These are phyloP conservation scores for Pleurotus giganteus DNA, from an alignment of 768 basidiomycete genomes.

Conservation along the genomic window DNA sequence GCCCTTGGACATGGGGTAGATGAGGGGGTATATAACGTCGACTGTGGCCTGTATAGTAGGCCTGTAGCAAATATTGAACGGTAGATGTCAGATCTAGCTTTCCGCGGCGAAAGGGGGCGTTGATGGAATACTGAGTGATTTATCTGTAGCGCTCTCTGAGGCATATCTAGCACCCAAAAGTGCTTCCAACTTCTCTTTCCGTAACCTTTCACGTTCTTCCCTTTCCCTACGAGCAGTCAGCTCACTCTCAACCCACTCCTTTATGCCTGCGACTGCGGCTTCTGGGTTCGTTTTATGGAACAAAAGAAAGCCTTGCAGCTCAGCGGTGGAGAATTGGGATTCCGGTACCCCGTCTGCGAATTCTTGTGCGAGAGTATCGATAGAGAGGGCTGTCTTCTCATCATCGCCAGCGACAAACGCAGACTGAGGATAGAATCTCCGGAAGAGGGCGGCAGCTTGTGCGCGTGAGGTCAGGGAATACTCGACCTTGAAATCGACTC, in stretches of 20 bases:
- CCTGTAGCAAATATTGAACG: neutral
- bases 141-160: too few species aligned
- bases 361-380: constrained; percentile 29
- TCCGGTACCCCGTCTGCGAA: constrained; percentile 45
- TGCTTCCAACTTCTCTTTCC: constrained; percentile 19
- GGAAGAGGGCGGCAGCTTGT: constrained; percentile 48
- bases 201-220: constrained; percentile 30
- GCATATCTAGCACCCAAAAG: neutral
- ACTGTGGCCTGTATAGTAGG: neutral
- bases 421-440: constrained; percentile 38
- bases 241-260: constrained; percentile 43
- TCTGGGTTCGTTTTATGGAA: constrained; percentile 37
- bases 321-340: constrained; percentile 53
- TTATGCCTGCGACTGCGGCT: constrained; percentile 29
- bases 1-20: constrained; percentile 30
- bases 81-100: too few species aligned
- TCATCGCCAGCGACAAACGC: constrained; percentile 7
- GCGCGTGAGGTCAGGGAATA: constrained; percentile 46
- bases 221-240: constrained; percentile 25
- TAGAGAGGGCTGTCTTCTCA: neutral
- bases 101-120: too few species aligned
- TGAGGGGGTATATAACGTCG: neutral
- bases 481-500: constrained; percentile 52
- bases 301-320: constrained; percentile 60
- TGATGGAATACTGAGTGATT: too few species aligned